Conservation (phyloP, 148 eudicot species). For the Fagopyrum homotropicum region DNA sequence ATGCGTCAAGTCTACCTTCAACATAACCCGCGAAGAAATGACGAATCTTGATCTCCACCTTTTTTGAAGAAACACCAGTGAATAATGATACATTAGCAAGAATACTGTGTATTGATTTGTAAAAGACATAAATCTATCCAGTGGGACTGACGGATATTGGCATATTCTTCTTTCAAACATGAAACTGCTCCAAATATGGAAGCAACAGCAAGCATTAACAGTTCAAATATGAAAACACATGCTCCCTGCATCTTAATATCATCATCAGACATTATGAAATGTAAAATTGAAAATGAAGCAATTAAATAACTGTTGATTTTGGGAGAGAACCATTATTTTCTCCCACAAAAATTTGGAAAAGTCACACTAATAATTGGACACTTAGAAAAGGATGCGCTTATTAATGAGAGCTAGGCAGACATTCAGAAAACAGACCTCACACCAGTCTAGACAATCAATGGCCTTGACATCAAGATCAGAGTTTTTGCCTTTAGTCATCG, state of each 20-base stretch:
- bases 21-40: constrained; percentile 51
- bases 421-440: constrained; percentile 36
- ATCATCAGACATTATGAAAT: neutral
- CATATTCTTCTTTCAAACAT: neutral
- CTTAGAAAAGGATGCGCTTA: neutral
- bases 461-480: constrained; percentile 34
- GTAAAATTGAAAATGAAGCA: neutral
- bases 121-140: neutral
- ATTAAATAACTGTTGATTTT: neutral
- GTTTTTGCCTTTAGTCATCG: constrained; percentile 19
- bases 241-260: neutral
- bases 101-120: neutral
- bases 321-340: neutral
- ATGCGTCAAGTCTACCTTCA: constrained; percentile 16
- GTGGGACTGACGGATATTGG: neutral
- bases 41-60: constrained; percentile 50
- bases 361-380: neutral
- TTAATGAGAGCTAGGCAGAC: neutral
- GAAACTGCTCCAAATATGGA: neutral
- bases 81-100: neutral
- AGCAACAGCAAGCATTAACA: no score
- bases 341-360: neutral
- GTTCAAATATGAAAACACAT: neutral
- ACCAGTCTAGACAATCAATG: constrained; percentile 55
- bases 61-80: neutral